phyloP scores from a whole-genome alignment of 2,329 filamentous ascomycete species.

The Metarhizium guizhouense region DNA sequence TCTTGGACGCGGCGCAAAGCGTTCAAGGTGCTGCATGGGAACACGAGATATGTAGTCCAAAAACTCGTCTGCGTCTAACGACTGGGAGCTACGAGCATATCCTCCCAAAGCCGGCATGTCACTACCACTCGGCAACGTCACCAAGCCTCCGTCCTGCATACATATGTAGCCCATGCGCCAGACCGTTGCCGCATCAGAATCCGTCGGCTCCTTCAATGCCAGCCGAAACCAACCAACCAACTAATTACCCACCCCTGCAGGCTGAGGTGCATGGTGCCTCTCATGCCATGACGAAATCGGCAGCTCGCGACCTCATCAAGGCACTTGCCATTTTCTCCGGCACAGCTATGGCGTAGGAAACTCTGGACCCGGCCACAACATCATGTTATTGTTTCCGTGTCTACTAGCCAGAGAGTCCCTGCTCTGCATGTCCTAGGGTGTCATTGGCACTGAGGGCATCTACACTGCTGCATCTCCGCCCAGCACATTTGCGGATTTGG shows the following conservation, averaged over 20 bases:
- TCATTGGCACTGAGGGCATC: constrained; percentile 50
- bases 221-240: too few relatives aligned
- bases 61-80: too few relatives aligned
- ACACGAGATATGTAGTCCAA: too few relatives aligned
- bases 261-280: constrained; percentile 46
- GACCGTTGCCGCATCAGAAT: too few relatives aligned
- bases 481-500: constrained; percentile 41
- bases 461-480: constrained; percentile 46
- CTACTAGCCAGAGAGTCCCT: constrained; percentile 46
- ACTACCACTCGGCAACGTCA: too few relatives aligned
- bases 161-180: too few relatives aligned
- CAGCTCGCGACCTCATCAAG: constrained; percentile 37
- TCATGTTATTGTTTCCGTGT: constrained; percentile 42
- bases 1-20: too few relatives aligned
- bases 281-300: constrained; percentile 43
- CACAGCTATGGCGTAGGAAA: constrained; percentile 41
- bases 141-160: too few relatives aligned
- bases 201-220: too few relatives aligned
- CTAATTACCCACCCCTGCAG: constrained; percentile 31
- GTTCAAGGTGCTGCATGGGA: too few relatives aligned
- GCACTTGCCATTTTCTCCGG: constrained; percentile 48
- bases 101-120: too few relatives aligned
- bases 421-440: constrained; percentile 43
- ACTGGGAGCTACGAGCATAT: too few relatives aligned
- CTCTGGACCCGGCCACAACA: constrained; percentile 37